Evolutionary conservation across 106 monocot genomes (phyloP).

Genomic region (Cymbidium sinense): DNA sequence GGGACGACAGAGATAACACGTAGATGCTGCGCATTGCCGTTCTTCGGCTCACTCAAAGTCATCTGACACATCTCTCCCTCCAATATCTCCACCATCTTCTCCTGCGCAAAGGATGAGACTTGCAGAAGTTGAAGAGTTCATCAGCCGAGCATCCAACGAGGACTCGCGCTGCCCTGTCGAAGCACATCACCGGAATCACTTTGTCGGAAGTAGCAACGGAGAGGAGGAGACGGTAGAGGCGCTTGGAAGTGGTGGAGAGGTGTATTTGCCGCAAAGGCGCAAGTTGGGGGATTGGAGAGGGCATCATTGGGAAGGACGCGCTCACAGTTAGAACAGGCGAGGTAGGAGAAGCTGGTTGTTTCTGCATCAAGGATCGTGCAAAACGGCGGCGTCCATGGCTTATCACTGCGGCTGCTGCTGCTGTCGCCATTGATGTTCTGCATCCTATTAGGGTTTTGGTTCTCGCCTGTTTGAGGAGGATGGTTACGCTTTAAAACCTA

Average conservation of each 20-base stretch:
- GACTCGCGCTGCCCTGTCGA: constrained; percentile 59
- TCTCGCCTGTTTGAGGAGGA: too few relatives aligned
- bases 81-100: constrained; percentile 34
- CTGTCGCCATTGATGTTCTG: not conserved
- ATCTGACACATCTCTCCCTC: constrained; percentile 70
- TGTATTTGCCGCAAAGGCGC: constrained; percentile 31
- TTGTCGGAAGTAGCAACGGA: constrained; percentile 49
- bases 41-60: constrained; percentile 35
- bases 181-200: constrained; percentile 55
- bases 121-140: constrained; percentile 53
- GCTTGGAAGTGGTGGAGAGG: constrained; percentile 20
- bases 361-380: constrained; percentile 57
- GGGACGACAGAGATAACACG: constrained; percentile 51
- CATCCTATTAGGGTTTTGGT: not conserved
- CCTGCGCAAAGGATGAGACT: constrained; percentile 32
- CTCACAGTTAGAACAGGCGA: constrained; percentile 65
- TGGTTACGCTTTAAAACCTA: too few relatives aligned
- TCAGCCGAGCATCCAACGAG: constrained; percentile 72
- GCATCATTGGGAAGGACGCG: constrained; percentile 30
- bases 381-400: constrained; percentile 41
- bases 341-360: constrained; percentile 46
- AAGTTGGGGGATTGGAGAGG: constrained; percentile 6
- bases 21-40: constrained; percentile 60
- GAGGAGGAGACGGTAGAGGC: constrained; percentile 46
- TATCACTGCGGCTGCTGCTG: not conserved